Evolutionary conservation across 2,329 filamentous ascomycete genomes (phyloP), one percentile per base, ranked within the genome.

Genomic region (Apiospora sp.): DNA sequence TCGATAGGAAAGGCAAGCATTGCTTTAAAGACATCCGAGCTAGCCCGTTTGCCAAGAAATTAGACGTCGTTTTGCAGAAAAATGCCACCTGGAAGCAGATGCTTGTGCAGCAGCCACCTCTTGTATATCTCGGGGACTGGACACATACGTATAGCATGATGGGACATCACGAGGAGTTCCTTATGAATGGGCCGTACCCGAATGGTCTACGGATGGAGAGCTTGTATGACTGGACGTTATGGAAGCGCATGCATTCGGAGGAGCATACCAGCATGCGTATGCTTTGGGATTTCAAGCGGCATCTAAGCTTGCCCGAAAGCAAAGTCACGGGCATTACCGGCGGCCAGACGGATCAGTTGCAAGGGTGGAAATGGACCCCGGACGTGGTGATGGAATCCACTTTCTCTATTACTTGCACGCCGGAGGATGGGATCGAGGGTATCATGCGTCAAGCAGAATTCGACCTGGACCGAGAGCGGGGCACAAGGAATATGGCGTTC

Each of bases 21-120:
- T 27, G 27, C 12, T 51, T 27, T 4, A 51, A n/a, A n/a, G 13
- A 51, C n/a, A 10, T 67, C 22, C 12, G 19, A 30, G 27, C 58
- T 27, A 67, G 58, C 58, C 58, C 58, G 58, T 34, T 67, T 19
- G 58, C 30, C 58, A 37, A 16, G 19, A 67, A n/a, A 1, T 41
- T 67, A 14, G 58, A 41, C 14, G 14, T 41, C 8, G 58, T 67
- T n/a, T 14, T 67, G 19, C 22, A 67, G 30, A 67, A 41, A 14
- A 24, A 67, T 34, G 30, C 58, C 58, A 67, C 30, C 12, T 67
- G 58, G 58, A 34, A 24, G 6, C 27, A n/a, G 27, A 67, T 67
- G 58, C 58, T 67, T 5, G 58, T 67, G 37, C 58, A 67, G 58
- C 58, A 67, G 58, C 58, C 58, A 10, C 30, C 58, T 22, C 30